Conservation (phyloP, 164 flowering plant species). For the Buxus sempervirens region DNA sequence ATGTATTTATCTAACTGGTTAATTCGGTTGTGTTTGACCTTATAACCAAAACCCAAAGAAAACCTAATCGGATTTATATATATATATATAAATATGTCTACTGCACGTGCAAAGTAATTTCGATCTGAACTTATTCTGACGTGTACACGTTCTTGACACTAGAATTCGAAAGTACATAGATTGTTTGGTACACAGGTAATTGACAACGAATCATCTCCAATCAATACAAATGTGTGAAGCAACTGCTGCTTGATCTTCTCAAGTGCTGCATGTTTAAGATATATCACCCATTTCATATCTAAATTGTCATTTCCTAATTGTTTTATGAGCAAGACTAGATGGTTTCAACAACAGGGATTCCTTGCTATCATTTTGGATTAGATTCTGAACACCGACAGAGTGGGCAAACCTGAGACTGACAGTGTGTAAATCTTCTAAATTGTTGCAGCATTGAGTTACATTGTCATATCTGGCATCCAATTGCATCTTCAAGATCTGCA, state of each 20-base stretch:
- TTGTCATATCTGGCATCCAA: slow-evolving; percentile 15
- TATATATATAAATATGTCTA: slow-evolving; percentile 5
- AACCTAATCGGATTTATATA: too few species aligned
- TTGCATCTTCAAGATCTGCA: slow-evolving; percentile 23
- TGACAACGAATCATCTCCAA: too few species aligned
- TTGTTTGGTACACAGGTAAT: too few species aligned
- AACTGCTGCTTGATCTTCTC: background rate
- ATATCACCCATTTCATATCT: background rate
- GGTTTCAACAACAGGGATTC: slow-evolving; percentile 8
- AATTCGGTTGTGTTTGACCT: too few species aligned
- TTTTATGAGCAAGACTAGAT: background rate
- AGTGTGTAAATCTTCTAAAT: slow-evolving; percentile 32
- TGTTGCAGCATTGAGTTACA: slow-evolving; percentile 18
- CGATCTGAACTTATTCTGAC: slow-evolving; percentile 2
- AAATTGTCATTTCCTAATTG: background rate
- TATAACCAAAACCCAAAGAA: too few species aligned
- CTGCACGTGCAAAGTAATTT: background rate
- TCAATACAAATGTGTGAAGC: background rate
- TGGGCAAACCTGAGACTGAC: slow-evolving; percentile 32
- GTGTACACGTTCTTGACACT: background rate
- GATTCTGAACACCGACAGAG: slow-evolving; percentile 25
- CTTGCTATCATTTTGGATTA: slow-evolving; percentile 16
- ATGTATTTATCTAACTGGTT: too few species aligned
- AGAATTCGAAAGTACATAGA: too few species aligned
- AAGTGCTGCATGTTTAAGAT: background rate